These are phyloP conservation scores for Pythium rhizo-oryzae DNA, from an alignment of 352 stramenopile species.

Conservation along the genomic window DNA sequence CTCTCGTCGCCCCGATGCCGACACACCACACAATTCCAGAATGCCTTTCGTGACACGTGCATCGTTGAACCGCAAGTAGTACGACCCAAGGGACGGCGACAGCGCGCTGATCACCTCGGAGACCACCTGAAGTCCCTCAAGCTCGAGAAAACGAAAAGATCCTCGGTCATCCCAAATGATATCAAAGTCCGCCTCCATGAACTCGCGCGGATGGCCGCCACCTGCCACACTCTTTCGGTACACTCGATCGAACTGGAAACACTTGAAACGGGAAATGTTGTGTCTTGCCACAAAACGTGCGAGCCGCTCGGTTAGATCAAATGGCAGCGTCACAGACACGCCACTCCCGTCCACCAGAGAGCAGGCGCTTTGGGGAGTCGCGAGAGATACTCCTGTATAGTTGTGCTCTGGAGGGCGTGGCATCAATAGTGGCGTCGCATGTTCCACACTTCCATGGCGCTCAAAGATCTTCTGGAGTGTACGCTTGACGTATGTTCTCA, in stretches of 20 bases:
- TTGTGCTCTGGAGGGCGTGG: slow-evolving; percentile 61
- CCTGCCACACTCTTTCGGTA: slow-evolving; percentile 76
- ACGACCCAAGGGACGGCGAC: slow-evolving; percentile 59
- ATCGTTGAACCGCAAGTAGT: slow-evolving; percentile 84
- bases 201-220: slow-evolving; percentile 76
- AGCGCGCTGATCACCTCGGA: slow-evolving; percentile 73
- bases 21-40: slow-evolving; percentile 69
- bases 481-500: slow-evolving; percentile 69
- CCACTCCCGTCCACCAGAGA: slow-evolving; percentile 74
- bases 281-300: slow-evolving; percentile 81
- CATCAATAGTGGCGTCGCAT: slow-evolving; percentile 81
- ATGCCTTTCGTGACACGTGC: slow-evolving; percentile 69
- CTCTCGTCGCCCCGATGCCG: slow-evolving; percentile 54
- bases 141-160: slow-evolving; percentile 68
- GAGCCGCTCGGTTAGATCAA: slow-evolving; percentile 83
- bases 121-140: slow-evolving; percentile 80
- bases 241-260: slow-evolving; percentile 85
- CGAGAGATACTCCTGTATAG: slow-evolving; percentile 66
- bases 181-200: slow-evolving; percentile 84
- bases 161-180: slow-evolving; percentile 82
- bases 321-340: slow-evolving; percentile 81
- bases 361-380: slow-evolving; percentile 57
- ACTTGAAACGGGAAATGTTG: slow-evolving; percentile 82
- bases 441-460: slow-evolving; percentile 76
- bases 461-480: slow-evolving; percentile 84